These are phyloP conservation scores for Pyrus bretschneideri DNA, from an alignment of 306 rosid genomes.

Conservation along the genomic window DNA sequence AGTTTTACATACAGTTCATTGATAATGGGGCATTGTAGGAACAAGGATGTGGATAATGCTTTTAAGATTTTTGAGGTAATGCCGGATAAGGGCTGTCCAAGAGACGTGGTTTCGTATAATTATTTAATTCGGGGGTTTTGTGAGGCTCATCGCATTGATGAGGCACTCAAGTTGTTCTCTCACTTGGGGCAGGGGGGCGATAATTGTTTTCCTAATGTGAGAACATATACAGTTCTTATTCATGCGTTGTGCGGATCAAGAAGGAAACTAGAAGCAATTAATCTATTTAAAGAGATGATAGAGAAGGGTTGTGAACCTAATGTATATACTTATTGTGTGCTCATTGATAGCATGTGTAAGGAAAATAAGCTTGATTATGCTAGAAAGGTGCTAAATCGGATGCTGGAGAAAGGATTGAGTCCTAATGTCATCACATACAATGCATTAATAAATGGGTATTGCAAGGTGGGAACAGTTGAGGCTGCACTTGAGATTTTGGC, in stretches of 20 bases:
- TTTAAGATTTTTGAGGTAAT: conserved; percentile 40
- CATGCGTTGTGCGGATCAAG: conserved; percentile 35
- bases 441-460: background rate
- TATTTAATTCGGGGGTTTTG: conserved; percentile 64
- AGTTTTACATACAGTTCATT: conserved; percentile 54
- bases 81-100: conserved; percentile 24
- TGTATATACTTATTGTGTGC: conserved; percentile 46
- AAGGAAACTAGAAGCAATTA: conserved; percentile 42
- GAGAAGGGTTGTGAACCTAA: conserved; percentile 47
- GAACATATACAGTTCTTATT: conserved; percentile 40
- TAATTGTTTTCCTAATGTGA: conserved; percentile 45
- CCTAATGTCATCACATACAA: background rate
- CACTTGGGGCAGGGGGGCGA: conserved; percentile 43
- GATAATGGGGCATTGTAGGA: conserved; percentile 68
- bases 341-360: conserved; percentile 46
- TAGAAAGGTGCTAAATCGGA: conserved; percentile 11
- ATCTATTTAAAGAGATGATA: conserved; percentile 42
- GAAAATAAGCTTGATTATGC: conserved; percentile 49
- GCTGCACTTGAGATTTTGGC: conserved; percentile 11
- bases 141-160: conserved; percentile 37
- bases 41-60: conserved; percentile 39
- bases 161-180: conserved; percentile 45
- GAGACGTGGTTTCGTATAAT: conserved; percentile 49
- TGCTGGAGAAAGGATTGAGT: background rate
- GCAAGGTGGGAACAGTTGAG: background rate